Base-by-base conservation (phyloP, 2,329 filamentous ascomycete species). In the Colletotrichum nymphaeae region DNA sequence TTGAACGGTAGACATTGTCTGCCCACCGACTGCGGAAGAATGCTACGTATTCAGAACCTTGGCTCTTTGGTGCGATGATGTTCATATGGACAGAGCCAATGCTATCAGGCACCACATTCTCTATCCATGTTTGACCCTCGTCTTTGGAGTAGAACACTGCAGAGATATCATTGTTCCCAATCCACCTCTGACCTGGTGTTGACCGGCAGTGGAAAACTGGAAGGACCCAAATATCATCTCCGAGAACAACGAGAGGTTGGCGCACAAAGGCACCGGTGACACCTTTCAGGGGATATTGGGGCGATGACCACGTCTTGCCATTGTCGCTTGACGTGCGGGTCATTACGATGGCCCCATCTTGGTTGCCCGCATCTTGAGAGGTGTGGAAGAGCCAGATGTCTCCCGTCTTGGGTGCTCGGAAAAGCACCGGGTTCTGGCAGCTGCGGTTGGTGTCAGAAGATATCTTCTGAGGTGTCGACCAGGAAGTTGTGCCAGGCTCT, bases 11-110 rank as follows among this genome's bases (percentile, higher is more conserved):
- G 7, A 86, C 72, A 5, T 80, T 80, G 62, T 86, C 85, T 19
- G 85, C 84, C 85, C 84, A 86, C 2, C 85, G 79, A 42, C 84
- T 86, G 28, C 84, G 81, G 74, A 79, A 86, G 26, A 86, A 79
- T 0, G 80, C 81, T 3, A 85, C 73, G 42, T 83, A 86, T 0
- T 56, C 59, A 0, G 75, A 75, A 0, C 77, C 75, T 1, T 76
- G 69, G 0, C 76, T 76, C 7, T 78, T 49, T 11, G 78, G 79
- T 0, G 77, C 70, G 2, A 84, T 59, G 24, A 85, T 83, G 49
- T 84, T 84, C 85, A 86, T 86, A 72, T 86, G 85, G 0, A 86
- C 84, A 3, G 79, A 77, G 0, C 85, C 85, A 1, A 78, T 77
- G 8, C 83, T 83, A 0, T 82, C 79, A 0, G 81, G 80, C 0